These are phyloP conservation scores for Alisma plantagoaquatica DNA, from an alignment of 106 monocot genomes.

Conservation along the genomic window DNA sequence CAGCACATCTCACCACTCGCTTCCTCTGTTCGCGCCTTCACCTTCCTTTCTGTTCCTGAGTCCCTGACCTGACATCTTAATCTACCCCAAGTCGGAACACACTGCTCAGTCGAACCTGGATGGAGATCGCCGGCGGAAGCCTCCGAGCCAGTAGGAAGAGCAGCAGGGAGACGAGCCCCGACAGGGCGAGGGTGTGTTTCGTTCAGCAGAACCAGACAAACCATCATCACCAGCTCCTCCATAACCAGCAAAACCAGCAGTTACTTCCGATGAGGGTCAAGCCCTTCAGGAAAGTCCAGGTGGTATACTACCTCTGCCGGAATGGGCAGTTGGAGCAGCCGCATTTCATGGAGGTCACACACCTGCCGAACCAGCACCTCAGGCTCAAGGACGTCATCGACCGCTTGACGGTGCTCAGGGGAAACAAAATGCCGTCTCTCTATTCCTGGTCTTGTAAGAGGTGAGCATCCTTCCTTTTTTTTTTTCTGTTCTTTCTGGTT, in stretches of 20 bases:
- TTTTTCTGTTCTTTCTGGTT: no score
- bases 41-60: no score
- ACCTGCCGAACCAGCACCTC: conserved; percentile 52
- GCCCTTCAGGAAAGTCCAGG: conserved; percentile 44
- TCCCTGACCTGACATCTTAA: no score
- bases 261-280: not conserved
- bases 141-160: no score
- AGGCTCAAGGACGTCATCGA: conserved; percentile 79
- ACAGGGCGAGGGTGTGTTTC: conserved; percentile 1
- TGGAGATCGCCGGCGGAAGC: not conserved
- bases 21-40: no score
- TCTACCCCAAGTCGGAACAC: no score
- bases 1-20: no score
- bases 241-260: no score
- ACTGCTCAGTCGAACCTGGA: no score
- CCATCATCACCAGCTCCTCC: no score
- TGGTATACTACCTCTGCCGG: conserved; percentile 76
- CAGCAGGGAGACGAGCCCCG: conserved; percentile 13
- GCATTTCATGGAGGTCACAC: conserved; percentile 83
- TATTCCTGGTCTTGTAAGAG: conserved; percentile 94
- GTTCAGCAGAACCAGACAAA: no score
- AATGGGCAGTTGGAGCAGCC: conserved; percentile 94
- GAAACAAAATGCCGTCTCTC: conserved; percentile 74
- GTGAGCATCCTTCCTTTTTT: no score
- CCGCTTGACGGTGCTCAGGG: conserved; percentile 54